These are phyloP conservation scores for Suhomyces yuchorum DNA, from an alignment of 1,139 yeast genomes.

Conservation along the genomic window DNA sequence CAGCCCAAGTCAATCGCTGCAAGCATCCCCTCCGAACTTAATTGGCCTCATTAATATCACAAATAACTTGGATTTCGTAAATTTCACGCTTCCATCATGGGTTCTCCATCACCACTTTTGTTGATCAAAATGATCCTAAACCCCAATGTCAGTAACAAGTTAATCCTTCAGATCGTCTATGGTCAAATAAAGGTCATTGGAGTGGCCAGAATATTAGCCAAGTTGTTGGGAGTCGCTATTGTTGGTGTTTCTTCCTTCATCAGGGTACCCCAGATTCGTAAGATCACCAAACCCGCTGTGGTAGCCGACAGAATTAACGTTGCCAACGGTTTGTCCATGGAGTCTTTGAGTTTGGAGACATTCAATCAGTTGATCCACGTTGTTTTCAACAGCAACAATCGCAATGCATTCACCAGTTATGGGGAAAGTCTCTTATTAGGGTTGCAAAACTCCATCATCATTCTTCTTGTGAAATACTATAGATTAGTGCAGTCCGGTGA, in stretches of 20 bases:
- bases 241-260: slow-evolving; percentile 47
- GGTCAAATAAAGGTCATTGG: slow-evolving; percentile 42
- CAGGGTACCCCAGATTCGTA: slow-evolving; percentile 46
- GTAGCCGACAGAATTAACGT: slow-evolving; percentile 33
- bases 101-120: slow-evolving; percentile 17
- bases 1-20: background rate
- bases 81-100: slow-evolving; percentile 7
- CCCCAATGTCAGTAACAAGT: slow-evolving; percentile 44
- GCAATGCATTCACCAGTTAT: slow-evolving; percentile 41
- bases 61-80: background rate
- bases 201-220: slow-evolving; percentile 37
- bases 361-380: slow-evolving; percentile 45
- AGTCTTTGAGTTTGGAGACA: slow-evolving; percentile 42
- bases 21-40: background rate
- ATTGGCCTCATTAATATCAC: background rate
- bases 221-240: slow-evolving; percentile 37
- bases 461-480: slow-evolving; percentile 42
- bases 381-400: slow-evolving; percentile 40
- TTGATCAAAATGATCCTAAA: slow-evolving; percentile 39
- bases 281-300: slow-evolving; percentile 35
- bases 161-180: slow-evolving; percentile 43
- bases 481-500: slow-evolving; percentile 28
- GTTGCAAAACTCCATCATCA: slow-evolving; percentile 41
- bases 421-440: slow-evolving; percentile 48
- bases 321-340: slow-evolving; percentile 42